Base-by-base conservation (phyloP, 2,329 filamentous ascomycete genomes). In the Cytospora mali region DNA sequence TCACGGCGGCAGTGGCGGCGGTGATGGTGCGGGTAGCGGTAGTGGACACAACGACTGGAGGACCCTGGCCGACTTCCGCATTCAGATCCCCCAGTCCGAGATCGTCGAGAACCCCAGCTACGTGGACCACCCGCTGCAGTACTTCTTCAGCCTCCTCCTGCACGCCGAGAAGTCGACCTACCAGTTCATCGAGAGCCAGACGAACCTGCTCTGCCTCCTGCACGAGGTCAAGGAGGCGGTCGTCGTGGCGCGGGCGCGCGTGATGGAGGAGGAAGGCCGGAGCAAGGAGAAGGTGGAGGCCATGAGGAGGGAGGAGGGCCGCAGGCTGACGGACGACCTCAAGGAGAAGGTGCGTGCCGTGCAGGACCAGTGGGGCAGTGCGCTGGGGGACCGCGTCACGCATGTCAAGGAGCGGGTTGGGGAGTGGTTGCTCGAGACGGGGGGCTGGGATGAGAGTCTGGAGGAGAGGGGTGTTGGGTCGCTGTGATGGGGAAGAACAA, bases 141-240 rank as follows among this genome's bases (percentile, higher is more conserved):
- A 99, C 73, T 83, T 99, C 0, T 95, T 93, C 74, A 90, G 88
- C 53, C 79, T 98, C 27, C 81, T 99, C 10, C 84, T 88, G 6
- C 94, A 98, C 71, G 90, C 93, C 0, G 92, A 96, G 74, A 96
- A 95, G 78, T 93, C 90, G 69, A 94, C 92, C 10, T 96, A 97
- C 71, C 95, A 98, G 74, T 98, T 97, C 76, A 97, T 98, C 71
- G 95, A 98, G 79, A 90, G 88, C 7, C 94, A 98, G 79, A 94
- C 88, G 31, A 97, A 97, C 71, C 80, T 97, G 35, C 81, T 97
- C 27, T 98, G 94, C 71, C 80, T 98, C 42, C 77, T 97, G 62
- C 95, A 97, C 71, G 93, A 97, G 75, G 92, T 97, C 58, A 92
- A 92, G 72, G 91, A 91, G 59, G 88, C 88, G 0, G 87, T 91